phyloP scores from a whole-genome alignment of 2,329 filamentous ascomycete species.

The Venturia aucupariae region DNA sequence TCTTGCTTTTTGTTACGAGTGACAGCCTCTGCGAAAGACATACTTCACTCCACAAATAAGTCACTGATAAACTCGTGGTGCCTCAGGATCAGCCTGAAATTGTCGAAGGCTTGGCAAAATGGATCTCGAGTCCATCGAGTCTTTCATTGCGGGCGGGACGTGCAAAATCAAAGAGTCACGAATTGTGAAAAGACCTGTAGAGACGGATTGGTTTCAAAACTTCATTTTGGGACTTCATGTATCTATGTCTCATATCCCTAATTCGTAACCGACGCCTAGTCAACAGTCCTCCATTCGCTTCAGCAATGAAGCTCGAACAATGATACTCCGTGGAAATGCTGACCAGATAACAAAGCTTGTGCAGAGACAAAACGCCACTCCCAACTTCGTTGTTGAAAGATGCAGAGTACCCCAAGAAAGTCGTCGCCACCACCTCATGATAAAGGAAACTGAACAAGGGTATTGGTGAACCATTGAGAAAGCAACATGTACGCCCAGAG shows the following conservation, averaged over 20 bases:
- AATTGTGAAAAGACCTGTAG: no score
- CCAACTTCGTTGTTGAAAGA: background rate
- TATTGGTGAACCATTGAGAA: background rate
- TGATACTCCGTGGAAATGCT: constrained; percentile 3
- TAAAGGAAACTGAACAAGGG: background rate
- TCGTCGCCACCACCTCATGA: background rate
- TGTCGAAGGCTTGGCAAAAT: no score
- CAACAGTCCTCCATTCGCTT: background rate
- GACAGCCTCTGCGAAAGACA: no score
- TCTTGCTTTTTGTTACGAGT: no score
- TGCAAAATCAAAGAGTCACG: no score
- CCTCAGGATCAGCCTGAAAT: no score
- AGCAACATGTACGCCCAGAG: background rate
- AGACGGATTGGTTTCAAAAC: background rate
- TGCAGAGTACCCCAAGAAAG: background rate
- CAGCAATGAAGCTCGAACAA: background rate
- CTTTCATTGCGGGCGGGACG: no score
- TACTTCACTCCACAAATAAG: no score
- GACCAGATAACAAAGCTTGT: background rate
- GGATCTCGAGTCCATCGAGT: no score
- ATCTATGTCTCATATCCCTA: background rate
- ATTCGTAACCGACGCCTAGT: background rate
- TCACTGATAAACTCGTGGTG: no score
- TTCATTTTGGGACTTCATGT: background rate
- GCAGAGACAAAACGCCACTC: background rate